A percentile compares a stretch with the other conserved stretches of the same genome.
phyloP scores from a whole-genome alignment of 352 stramenopile species.

The Pythium periplocum region DNA sequence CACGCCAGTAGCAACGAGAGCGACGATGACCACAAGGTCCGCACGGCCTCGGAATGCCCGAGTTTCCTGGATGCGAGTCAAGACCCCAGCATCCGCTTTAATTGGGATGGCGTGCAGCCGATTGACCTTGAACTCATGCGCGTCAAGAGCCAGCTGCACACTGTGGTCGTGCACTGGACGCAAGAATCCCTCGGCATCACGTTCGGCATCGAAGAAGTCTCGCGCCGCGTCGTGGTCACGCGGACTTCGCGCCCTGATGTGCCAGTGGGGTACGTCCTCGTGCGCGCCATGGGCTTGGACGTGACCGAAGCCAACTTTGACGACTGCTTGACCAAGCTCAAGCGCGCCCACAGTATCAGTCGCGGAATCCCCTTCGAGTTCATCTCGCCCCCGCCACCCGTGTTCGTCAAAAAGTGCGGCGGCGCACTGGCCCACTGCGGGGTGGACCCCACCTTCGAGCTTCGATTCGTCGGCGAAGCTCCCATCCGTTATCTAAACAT shows the following conservation, averaged over 20 bases:
- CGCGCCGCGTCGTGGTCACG: slow-evolving; percentile 61
- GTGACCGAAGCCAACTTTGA: slow-evolving; percentile 55
- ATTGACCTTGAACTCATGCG: slow-evolving; percentile 62
- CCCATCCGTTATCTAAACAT: slow-evolving; percentile 59
- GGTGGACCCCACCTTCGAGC: slow-evolving; percentile 55
- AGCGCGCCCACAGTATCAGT: slow-evolving; percentile 39
- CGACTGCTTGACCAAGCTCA: slow-evolving; percentile 40
- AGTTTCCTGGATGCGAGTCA: slow-evolving; percentile 31
- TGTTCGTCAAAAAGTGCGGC: slow-evolving; percentile 46
- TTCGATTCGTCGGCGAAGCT: slow-evolving; percentile 47
- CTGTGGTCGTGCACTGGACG: slow-evolving; percentile 34
- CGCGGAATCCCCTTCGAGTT: slow-evolving; percentile 60
- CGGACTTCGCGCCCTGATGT: slow-evolving; percentile 50
- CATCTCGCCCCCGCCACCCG: slow-evolving; percentile 34
- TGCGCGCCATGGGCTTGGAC: slow-evolving; percentile 31
- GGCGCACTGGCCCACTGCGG: slow-evolving; percentile 39
- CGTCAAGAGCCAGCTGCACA: slow-evolving; percentile 18
- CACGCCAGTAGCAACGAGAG: slow-evolving; percentile 5
- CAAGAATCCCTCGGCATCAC: slow-evolving; percentile 55
- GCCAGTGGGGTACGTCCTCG: slow-evolving; percentile 45
- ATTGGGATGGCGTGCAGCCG: slow-evolving; percentile 38
- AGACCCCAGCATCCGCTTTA: slow-evolving; percentile 47
- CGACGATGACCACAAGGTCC: slow-evolving; percentile 9
- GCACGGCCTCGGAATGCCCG: slow-evolving; percentile 10
- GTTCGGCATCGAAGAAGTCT: slow-evolving; percentile 69